Base-by-base conservation (phyloP, 2,329 filamentous ascomycete species). In the Westerdykella sp. region DNA sequence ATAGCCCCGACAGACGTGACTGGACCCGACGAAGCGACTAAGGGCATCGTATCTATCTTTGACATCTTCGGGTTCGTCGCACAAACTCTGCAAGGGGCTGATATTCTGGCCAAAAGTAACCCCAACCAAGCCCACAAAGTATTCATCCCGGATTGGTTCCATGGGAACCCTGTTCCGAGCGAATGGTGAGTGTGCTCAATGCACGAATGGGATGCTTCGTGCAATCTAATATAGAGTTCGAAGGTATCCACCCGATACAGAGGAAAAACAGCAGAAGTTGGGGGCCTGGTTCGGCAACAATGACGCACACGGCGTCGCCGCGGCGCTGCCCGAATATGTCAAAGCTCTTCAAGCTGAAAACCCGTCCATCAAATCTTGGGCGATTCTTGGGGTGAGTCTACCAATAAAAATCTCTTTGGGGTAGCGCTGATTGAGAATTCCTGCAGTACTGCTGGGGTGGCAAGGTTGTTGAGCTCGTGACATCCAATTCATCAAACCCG, bases 111-210 rank as follows among this genome's bases (percentile, higher is more conserved):
- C 30, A 63, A 65, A 44, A 65, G 70, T 30, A 70, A 80, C 74
- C 84, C 85, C 80, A 63, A 76, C 73, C 62, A 72, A 43, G 78
- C 84, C 61, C 89, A 90, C 73, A 80, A 79, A 54, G 84, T 94
- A 51, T 86, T 87, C 68, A 87, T 94, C 49, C 87, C 88, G 22
- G 88, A 95, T 69, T 88, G 84, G 75, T 91, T 94, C 72, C 75
- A 83, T 46, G 87, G 85, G 63, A 73, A 78, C 50, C 84, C 85
- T 31, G 77, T 71, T 48, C 72, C 74, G 49, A 74, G 78, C 52
- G 66, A 28, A 28, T 28, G 7, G 25, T 28, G 25, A 28, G 25
- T 28, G 25, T 28, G 4, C 18, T 28, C n/a, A n/a, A 28, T 28
- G 9, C 9, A 9, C 11, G 25, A 9, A 2, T 10, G 11, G 4